Conservation (phyloP, 805 yeast species). For the Blastobotrys parvus region DNA sequence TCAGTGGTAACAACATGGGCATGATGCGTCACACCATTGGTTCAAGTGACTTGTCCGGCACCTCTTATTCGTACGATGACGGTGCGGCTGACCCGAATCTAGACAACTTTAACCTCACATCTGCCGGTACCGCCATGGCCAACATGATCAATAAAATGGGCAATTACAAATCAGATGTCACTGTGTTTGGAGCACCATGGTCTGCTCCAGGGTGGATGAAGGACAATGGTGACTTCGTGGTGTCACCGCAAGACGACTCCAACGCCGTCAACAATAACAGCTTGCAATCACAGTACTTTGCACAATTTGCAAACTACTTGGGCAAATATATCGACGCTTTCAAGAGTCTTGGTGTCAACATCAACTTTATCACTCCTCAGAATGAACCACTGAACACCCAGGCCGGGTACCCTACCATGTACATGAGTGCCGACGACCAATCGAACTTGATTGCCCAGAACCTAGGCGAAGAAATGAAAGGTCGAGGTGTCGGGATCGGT, state of each 20-base stretch:
- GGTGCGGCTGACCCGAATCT: background rate
- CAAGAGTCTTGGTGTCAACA: background rate
- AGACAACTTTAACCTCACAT: background rate
- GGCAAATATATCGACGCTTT: slow-evolving; percentile 6
- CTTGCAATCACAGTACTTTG: background rate
- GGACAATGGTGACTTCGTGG: slow-evolving; percentile 3
- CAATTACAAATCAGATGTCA: slow-evolving; percentile 5
- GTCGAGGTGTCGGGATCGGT: slow-evolving; percentile 2
- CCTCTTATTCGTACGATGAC: slow-evolving; percentile 1
- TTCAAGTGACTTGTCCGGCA: background rate
- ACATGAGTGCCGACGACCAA: background rate
- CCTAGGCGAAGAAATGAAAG: slow-evolving; percentile 3
- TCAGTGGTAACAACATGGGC: slow-evolving; percentile 3
- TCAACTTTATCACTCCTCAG: slow-evolving; percentile 6
- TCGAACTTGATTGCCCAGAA: background rate
- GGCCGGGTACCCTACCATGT: slow-evolving; percentile 5
- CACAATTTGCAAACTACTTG: slow-evolving; percentile 1
- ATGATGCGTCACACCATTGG: slow-evolving; percentile 5
- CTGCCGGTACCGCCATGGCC: slow-evolving; percentile 2
- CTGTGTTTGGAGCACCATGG: slow-evolving; percentile 5
- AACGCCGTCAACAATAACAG: background rate
- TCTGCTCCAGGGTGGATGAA: slow-evolving; percentile 11
- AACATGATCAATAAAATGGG: slow-evolving; percentile 4
- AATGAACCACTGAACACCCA: slow-evolving; percentile 7
- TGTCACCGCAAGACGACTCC: background rate